Evolutionary conservation across 169 alveolate genomes (phyloP), one percentile per base, ranked within the genome.

Genomic region (Plasmodium cynomolgi): DNA sequence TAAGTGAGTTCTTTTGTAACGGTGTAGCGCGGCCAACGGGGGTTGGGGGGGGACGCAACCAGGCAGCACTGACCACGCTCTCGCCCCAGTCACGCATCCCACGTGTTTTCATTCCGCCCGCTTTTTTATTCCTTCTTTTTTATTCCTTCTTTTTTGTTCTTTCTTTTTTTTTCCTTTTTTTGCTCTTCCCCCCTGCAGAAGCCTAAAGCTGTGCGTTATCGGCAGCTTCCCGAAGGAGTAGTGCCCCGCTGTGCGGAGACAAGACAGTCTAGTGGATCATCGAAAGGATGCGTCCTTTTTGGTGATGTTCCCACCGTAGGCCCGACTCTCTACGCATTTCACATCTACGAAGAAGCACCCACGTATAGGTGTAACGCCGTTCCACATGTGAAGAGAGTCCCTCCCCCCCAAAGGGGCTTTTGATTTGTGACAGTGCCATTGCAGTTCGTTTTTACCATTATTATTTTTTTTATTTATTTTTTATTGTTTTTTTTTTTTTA

Each of bases 191-290:
- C 37, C 73, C 73, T 39, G 62, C 3, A 88, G 94, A 68, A 88
- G 83, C 31, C 56, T 88, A 20, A 88, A 88, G 58, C 81, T 88
- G 20, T 88, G 94, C n/a, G 33, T 88, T 41, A 80, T 88, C 29
- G 94, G 91, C 13, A n/a, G 73, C 20, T 73, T 85, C 56, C 23
- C 71, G 26, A 85, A 85, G 56, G 93, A 85, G 44, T 39, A 85
- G 20, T 3, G 9, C 77, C 77, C 17, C 77, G 3, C 31, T 58
- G 31, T 58, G 74, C 9, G 33, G 74, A 58, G 74, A 9, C 7
- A 4, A 17, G 31, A 23, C 13, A n/a, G 31, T 15, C 17, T 44
- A 11, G 54, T 44, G 15, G 54, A 11, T 11, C 54, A 44, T 44
- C 54, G 54, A 44, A 9, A 11, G 54, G 54, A 17, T 15, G 74